Base-by-base conservation (phyloP, 768 basidiomycete genomes). In the Pluteus cervinus region DNA sequence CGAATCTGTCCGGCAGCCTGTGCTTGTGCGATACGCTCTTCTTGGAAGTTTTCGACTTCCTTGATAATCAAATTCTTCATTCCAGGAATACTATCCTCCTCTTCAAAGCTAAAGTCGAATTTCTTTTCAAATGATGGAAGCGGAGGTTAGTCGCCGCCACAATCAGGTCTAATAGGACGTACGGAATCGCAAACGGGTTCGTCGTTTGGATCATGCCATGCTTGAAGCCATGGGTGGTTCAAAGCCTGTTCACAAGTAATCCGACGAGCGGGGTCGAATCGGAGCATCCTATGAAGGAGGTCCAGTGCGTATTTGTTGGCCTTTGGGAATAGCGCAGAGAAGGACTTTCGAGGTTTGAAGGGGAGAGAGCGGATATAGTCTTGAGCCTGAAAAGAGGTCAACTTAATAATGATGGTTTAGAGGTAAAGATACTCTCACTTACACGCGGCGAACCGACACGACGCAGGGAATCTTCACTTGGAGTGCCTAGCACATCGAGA, bases 341-440 rank as follows among this genome's bases (percentile, higher is more conserved):
- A 97, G 0, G 87, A 82, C 16, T 97, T 87, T 18, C 90, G 79
- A 18, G 94, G 91, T 62, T 92, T 92, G 70, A 94, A 97, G 16
- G 96, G 96, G 20, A 99, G 73, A 18, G 92, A 96, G 36, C 96
- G 86, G 52, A 99, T 99, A 57, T 99, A 99, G 52, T 96, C 91
- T 68, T 94, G 92, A 0, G 91, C 91, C 89, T 92, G n/a, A 52
- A 35, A 35, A 38, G 39, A 16, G 26, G 28, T 33, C 32, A 38
- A 29, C 4, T 15, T 24, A 31, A 24, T 37, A 37, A 30, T 30
- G 33, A n/a, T 28, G 37, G 29, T 40, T 14, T 20, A 29, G 4
- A n/a, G n/a, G n/a, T n/a, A n/a, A n/a, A n/a, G n/a, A n/a, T n/a
- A 12, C 21, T 23, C n/a, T 29, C 22, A 67, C 79, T 33, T 52